Base-by-base conservation (phyloP, 2,329 filamentous ascomycete species). In the Myriosclerotinia duriaeana region DNA sequence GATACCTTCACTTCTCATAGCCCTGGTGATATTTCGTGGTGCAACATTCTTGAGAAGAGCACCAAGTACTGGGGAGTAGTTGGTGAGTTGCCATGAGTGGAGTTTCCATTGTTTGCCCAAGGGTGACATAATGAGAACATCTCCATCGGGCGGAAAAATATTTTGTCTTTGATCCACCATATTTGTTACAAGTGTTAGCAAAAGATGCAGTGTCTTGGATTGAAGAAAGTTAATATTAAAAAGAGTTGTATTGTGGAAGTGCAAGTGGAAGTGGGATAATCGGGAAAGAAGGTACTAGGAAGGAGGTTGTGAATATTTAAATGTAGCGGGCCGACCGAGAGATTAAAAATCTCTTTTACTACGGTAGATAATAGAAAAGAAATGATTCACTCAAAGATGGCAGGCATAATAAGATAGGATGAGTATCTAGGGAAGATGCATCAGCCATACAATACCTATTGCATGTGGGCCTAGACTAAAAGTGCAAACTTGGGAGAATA, bases 21-120 rank as follows among this genome's bases (percentile, higher is more conserved):
- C 67, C 52, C 67, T 72, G 12, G 68, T 72, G 14, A 72, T 55
- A 9, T 63, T 34, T 20, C 55, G 67, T 6, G 60, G 26, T n/a
- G 36, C 22, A 4, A 26, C 52, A 3, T 65, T 22, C 30, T 60
- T 60, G 34, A 75, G 44, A 3, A 72, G 36, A 12, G 64, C 40
- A 22, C 48, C 48, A n/a, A 74, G 64, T 14, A 58, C 17, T 1
- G 59, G 14, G 6, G 73, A 73, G 6, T 67, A 65, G 44, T 72
- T 67, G 15, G 40, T 52, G 5, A 75, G 61, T 17, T 69, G 69
- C 17, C 67, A 64, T 14, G 66, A 68, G 44, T 74, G 69, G 1
- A 75, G 61, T 36, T 72, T 72, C 74, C 74, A 76, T 5, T 55
- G 52, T 14, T 66, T 69, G 8, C 74, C 74, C 20, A 68, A 68